Evolutionary conservation across 495 filamentous ascomycete species (phyloP).

Genomic region (Talaromyces stipitatus): DNA sequence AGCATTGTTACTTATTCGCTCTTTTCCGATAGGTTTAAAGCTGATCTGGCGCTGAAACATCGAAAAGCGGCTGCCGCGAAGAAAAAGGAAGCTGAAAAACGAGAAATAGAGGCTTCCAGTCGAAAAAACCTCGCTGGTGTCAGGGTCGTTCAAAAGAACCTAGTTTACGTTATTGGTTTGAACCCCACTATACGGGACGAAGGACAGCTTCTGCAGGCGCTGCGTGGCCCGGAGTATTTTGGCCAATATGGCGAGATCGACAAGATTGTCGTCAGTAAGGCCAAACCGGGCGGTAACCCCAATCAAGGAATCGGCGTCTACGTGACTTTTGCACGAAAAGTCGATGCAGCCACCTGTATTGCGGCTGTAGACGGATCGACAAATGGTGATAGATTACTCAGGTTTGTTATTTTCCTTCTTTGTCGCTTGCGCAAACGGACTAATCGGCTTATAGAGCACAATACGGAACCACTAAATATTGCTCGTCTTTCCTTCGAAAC

Average conservation of each 20-base stretch:
- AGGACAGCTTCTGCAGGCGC: constrained; percentile 69
- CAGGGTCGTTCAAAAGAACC: constrained; percentile 93
- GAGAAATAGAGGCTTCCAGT: constrained; percentile 89
- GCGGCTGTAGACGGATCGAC: constrained; percentile 82
- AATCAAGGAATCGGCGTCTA: constrained; percentile 88
- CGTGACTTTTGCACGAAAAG: constrained; percentile 84
- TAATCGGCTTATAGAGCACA: constrained; percentile 59
- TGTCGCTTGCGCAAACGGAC: constrained; percentile 6
- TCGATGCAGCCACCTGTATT: constrained; percentile 85
- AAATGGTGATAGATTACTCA: constrained; percentile 78
- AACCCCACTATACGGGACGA: constrained; percentile 88
- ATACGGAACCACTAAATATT: constrained; percentile 98
- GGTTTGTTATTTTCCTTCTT: constrained; percentile 26
- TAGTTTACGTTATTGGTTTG: constrained; percentile 95
- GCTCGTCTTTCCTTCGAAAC: constrained; percentile 89
- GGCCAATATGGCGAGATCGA: constrained; percentile 98
- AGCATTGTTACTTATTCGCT: neutral
- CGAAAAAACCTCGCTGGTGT: constrained; percentile 93
- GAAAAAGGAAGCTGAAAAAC: constrained; percentile 91
- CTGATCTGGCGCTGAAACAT: constrained; percentile 80
- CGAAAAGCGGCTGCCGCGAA: constrained; percentile 85
- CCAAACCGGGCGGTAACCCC: constrained; percentile 65
- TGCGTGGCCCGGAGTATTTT: constrained; percentile 87
- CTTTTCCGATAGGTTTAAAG: constrained; percentile 53
- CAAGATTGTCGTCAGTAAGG: constrained; percentile 97